Percentiles rank a stretch among this genome's conserved stretches.
Evolutionary conservation across 208 protist species (phyloP).

Genomic region (Trypanosoma vivax): DNA sequence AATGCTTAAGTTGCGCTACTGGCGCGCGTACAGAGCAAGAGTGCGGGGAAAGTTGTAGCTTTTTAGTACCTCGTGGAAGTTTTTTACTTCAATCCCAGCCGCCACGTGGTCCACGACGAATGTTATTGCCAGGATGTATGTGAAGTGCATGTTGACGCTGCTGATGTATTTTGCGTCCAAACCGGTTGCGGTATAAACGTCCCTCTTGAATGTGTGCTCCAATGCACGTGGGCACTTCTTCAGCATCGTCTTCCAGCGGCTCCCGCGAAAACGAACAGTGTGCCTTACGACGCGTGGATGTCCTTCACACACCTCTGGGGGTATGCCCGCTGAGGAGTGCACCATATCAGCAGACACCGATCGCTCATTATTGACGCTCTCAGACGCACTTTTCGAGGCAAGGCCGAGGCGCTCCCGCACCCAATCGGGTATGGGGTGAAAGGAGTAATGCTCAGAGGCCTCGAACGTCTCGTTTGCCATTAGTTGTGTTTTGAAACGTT

Average conservation of each 20-base stretch:
- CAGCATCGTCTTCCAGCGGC: slow-evolving; percentile 34
- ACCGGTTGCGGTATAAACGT: slow-evolving; percentile 35
- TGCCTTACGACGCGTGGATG: slow-evolving; percentile 41
- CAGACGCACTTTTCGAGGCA: too few species aligned
- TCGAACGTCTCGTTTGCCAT: too few species aligned
- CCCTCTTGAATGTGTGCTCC: slow-evolving; percentile 38
- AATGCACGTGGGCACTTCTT: slow-evolving; percentile 26
- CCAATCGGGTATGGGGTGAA: slow-evolving; percentile 1
- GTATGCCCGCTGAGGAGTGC: background rate
- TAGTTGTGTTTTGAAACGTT: too few species aligned
- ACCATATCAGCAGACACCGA: too few species aligned
- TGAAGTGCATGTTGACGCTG: slow-evolving; percentile 56
- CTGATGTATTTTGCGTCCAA: slow-evolving; percentile 43
- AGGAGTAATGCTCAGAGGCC: too few species aligned
- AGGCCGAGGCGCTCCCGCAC: background rate
- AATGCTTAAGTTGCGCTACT: too few species aligned
- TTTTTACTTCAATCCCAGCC: slow-evolving; percentile 17
- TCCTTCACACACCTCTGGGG: too few species aligned
- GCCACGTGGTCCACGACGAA: slow-evolving; percentile 14
- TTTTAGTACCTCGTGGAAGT: slow-evolving; percentile 33
- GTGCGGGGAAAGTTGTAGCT: slow-evolving; percentile 34
- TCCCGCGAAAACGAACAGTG: slow-evolving; percentile 25
- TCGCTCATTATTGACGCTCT: too few species aligned
- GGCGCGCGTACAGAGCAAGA: slow-evolving; percentile 24
- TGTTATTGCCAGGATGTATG: slow-evolving; percentile 3